Evolutionary conservation across 257 asterid species (phyloP).

Genomic region (Paulownia fortunei): DNA sequence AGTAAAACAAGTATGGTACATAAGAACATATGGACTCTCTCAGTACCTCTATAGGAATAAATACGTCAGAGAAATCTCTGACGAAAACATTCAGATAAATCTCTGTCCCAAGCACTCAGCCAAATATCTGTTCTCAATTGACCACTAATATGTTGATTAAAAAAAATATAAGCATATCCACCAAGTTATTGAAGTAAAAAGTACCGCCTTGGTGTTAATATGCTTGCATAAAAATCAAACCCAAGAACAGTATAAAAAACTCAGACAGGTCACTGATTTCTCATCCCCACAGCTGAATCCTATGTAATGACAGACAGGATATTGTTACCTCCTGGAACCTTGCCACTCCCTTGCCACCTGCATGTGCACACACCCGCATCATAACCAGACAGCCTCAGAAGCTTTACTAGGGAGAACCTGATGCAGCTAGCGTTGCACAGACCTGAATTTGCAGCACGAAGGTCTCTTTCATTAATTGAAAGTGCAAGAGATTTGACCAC

Average conservation of each 20-base stretch:
- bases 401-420: conserved; percentile 66
- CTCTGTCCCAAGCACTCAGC: not conserved
- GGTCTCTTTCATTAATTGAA: conserved; percentile 56
- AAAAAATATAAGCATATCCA: not conserved
- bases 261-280: not conserved
- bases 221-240: not conserved
- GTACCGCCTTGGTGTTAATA: not conserved
- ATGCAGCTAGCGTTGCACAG: conserved; percentile 79
- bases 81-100: not conserved
- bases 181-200: not conserved
- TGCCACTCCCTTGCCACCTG: conserved; percentile 68
- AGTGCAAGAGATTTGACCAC: conserved; percentile 63
- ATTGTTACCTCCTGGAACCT: conserved; percentile 73
- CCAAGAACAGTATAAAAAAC: not conserved
- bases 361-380: conserved; percentile 82
- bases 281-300: not conserved
- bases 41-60: not conserved
- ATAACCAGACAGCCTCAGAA: conserved; percentile 65
- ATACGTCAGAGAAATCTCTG: not conserved
- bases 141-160: not conserved
- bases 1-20: not conserved
- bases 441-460: conserved; percentile 51
- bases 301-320: not conserved
- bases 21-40: not conserved
- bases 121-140: not conserved